A percentile compares a stretch with the other conserved stretches of the same genome.
Evolutionary conservation across 75 land plant genomes (phyloP).

Genomic region (Cupressus sempervirens): DNA sequence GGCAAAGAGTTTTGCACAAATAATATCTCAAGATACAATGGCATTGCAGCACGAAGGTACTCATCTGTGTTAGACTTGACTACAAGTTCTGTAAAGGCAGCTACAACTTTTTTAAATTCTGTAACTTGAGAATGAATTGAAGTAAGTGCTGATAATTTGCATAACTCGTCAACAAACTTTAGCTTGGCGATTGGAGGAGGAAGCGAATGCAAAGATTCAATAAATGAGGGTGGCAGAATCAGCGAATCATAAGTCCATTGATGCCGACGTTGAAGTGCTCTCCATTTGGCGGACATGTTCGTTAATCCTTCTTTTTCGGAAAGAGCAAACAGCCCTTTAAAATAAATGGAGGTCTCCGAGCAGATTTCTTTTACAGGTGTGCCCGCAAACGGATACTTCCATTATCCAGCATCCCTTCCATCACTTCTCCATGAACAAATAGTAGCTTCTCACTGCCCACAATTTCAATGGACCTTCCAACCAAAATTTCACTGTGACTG

Average conservation of each 20-base stretch:
- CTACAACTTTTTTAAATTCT: conserved; percentile 39
- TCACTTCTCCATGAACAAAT: background rate
- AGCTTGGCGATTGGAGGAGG: background rate
- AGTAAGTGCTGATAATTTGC: conserved; percentile 24
- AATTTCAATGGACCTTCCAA: background rate
- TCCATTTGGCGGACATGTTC: conserved; percentile 75
- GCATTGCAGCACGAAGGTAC: conserved; percentile 20
- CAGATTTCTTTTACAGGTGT: background rate
- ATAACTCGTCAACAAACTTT: conserved; percentile 26
- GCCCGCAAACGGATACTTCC: background rate
- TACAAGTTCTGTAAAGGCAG: conserved; percentile 38
- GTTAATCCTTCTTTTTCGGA: background rate
- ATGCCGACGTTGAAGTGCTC: conserved; percentile 75
- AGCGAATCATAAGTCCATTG: conserved; percentile 71
- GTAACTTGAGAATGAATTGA: conserved; percentile 42
- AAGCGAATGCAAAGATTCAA: conserved; percentile 20
- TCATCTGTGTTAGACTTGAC: conserved; percentile 2
- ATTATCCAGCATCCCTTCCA: background rate
- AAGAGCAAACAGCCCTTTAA: background rate
- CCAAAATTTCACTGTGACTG: background rate
- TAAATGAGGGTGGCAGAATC: conserved; percentile 33
- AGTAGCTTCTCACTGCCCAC: background rate
- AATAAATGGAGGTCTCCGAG: background rate
- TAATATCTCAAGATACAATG: conserved; percentile 64
- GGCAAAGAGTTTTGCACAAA: conserved; percentile 88